Percentiles rank a stretch among this genome's conserved stretches.
phyloP scores from a whole-genome alignment of 176 grass and related monocot genomes.

The Coix lacrymajobi region DNA sequence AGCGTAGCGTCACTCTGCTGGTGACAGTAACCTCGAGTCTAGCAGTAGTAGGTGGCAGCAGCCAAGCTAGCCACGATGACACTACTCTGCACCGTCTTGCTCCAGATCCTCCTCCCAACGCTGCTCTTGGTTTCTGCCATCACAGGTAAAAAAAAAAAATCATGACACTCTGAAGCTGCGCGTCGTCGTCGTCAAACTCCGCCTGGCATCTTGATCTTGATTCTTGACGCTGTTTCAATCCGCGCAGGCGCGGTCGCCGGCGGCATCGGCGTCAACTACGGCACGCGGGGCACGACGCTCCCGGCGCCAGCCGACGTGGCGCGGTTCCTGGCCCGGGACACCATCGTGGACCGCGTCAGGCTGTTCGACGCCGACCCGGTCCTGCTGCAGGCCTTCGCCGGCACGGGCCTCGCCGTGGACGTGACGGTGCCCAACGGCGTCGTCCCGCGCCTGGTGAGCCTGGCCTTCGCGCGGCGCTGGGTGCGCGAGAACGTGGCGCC shows the following conservation, averaged over 20 bases:
- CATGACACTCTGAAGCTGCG: neutral
- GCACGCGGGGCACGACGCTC: conserved; percentile 45
- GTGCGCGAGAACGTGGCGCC: conserved; percentile 46
- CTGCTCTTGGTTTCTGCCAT: neutral
- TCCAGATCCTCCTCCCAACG: conserved; percentile 8
- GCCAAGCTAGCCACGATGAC: conserved; percentile 11
- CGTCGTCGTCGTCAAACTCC: neutral
- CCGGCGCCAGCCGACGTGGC: conserved; percentile 52
- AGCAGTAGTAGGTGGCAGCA: neutral
- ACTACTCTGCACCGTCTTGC: neutral
- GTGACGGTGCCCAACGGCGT: conserved; percentile 50
- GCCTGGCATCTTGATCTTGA: neutral
- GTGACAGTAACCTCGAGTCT: no score
- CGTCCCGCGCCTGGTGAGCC: conserved; percentile 39
- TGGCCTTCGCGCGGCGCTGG: conserved; percentile 38
- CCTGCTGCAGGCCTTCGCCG: conserved; percentile 52
- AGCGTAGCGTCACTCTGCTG: neutral
- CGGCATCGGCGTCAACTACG: conserved; percentile 71
- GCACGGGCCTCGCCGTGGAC: conserved; percentile 55
- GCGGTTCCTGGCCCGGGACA: conserved; percentile 58
- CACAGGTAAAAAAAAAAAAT: neutral
- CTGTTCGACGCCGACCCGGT: conserved; percentile 51
- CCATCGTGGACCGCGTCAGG: conserved; percentile 63
- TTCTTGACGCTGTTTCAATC: neutral
- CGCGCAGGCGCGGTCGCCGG: conserved; percentile 16